Evolutionary conservation across 768 basidiomycete species (phyloP).

Genomic region (Pleurotus pulmonarius): DNA sequence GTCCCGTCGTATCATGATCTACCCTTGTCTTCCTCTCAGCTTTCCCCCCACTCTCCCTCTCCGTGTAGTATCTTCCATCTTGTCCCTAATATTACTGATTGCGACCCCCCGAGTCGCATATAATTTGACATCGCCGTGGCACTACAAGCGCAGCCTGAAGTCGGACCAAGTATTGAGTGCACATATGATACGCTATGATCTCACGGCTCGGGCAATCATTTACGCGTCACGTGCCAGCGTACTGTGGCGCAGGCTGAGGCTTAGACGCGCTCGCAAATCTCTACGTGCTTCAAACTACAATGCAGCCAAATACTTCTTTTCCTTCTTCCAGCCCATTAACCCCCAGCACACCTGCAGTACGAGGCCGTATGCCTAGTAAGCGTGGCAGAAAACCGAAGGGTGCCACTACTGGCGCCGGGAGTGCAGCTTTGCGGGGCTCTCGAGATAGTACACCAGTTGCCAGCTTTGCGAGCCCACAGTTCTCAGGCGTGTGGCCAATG

Average conservation of each 20-base stretch:
- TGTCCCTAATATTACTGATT: neutral
- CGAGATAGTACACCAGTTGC: slow-evolving; percentile 9
- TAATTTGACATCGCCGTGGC: neutral
- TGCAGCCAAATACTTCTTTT: slow-evolving; percentile 2
- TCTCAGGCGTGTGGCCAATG: slow-evolving; percentile 34
- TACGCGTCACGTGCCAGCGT: too few species aligned
- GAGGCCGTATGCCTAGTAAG: slow-evolving; percentile 17
- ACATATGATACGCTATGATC: too few species aligned
- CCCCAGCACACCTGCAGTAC: neutral
- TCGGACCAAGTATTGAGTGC: too few species aligned
- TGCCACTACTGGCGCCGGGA: slow-evolving; percentile 22
- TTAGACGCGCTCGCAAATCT: too few species aligned
- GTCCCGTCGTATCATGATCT: neutral
- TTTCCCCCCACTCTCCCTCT: neutral
- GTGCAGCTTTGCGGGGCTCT: slow-evolving; percentile 21
- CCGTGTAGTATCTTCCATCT: neutral
- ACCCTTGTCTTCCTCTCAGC: neutral
- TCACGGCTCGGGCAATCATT: too few species aligned
- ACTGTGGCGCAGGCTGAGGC: too few species aligned
- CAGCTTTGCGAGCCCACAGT: slow-evolving; percentile 19
- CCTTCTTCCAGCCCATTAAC: neutral
- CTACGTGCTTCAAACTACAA: neutral
- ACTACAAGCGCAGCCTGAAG: neutral
- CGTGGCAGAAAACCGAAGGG: slow-evolving; percentile 46
- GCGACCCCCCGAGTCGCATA: neutral